Evolutionary conservation across 75 land plant species (phyloP).

Genomic region (Selaginella moellendorffii): DNA sequence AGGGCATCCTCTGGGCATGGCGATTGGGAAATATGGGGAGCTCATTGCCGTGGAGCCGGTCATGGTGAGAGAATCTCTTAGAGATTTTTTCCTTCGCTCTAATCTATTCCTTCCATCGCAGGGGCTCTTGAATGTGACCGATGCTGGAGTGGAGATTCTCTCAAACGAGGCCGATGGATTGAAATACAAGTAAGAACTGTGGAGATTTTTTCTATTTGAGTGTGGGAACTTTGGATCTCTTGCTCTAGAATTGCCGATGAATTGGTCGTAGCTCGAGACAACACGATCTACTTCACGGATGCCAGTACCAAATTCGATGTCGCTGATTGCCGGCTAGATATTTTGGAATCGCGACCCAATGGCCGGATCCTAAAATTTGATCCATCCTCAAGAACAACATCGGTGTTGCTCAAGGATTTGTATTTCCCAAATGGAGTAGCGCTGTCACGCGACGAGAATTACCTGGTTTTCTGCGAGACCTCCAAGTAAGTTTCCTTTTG

Average conservation of each 20-base stretch:
- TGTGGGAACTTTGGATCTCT: neutral
- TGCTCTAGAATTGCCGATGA: constrained; percentile 28
- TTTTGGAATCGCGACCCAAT: constrained; percentile 32
- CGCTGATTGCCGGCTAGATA: constrained; percentile 14
- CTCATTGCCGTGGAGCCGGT: constrained; percentile 43
- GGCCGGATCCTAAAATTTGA: constrained; percentile 69
- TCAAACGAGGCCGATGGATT: constrained; percentile 49
- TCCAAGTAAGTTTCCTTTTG: constrained; percentile 17
- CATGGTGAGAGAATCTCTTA: constrained; percentile 14
- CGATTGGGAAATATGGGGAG: constrained; percentile 24
- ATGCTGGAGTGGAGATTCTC: constrained; percentile 24
- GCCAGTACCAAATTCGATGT: constrained; percentile 38
- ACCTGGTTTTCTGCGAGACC: constrained; percentile 45
- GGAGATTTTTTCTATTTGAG: too few relatives aligned
- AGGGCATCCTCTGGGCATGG: constrained; percentile 62
- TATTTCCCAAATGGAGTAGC: constrained; percentile 84
- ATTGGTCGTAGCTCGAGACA: constrained; percentile 39
- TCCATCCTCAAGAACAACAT: constrained; percentile 48
- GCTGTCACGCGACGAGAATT: constrained; percentile 34
- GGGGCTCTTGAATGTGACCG: constrained; percentile 45
- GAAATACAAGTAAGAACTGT: constrained; percentile 21
- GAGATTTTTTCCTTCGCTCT: neutral
- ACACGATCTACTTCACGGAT: constrained; percentile 66
- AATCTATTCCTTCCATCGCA: constrained; percentile 10
- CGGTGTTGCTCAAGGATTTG: constrained; percentile 39